phyloP scores from a whole-genome alignment of 139 green algal genomes.

The Chlorella sp. region DNA sequence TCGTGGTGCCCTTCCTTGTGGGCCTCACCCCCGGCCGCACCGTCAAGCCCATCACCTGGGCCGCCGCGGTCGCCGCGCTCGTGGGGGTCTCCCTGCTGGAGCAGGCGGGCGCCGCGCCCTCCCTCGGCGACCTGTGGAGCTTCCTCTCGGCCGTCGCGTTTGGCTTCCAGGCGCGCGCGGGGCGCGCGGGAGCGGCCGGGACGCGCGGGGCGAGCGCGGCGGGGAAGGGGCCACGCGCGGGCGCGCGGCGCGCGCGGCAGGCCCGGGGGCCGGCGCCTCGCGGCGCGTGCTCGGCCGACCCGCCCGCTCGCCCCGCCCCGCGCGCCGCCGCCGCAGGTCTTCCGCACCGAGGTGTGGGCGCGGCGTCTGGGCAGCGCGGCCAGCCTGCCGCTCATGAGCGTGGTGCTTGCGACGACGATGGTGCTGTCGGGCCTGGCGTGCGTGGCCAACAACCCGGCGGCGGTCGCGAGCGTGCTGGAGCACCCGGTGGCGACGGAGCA shows the following conservation, averaged over 20 bases:
- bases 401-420: conserved; percentile 51
- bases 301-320: no score
- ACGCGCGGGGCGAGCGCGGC: no score
- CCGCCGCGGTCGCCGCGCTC: conserved; percentile 56
- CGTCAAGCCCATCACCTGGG: conserved; percentile 67
- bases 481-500: conserved; percentile 5
- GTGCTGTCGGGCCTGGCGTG: conserved; percentile 11
- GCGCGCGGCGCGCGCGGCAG: no score
- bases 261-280: no score
- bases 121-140: conserved; percentile 67
- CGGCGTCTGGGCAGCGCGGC: conserved; percentile 29
- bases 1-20: conserved; percentile 79
- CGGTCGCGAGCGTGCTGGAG: not conserved
- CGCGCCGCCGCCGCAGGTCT: conserved; percentile 45
- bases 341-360: conserved; percentile 53
- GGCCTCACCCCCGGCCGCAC: conserved; percentile 60
- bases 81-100: conserved; percentile 73
- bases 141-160: conserved; percentile 76
- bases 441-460: conserved; percentile 19
- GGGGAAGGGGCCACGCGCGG: no score
- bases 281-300: no score
- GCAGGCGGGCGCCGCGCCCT: conserved; percentile 37
- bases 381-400: conserved; percentile 47
- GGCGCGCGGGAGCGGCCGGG: no score
- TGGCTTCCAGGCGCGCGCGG: conserved; percentile 58